Evolutionary conservation across 192 early-diverging fungal species (phyloP).

Genomic region (Chytriomyces confervae): DNA sequence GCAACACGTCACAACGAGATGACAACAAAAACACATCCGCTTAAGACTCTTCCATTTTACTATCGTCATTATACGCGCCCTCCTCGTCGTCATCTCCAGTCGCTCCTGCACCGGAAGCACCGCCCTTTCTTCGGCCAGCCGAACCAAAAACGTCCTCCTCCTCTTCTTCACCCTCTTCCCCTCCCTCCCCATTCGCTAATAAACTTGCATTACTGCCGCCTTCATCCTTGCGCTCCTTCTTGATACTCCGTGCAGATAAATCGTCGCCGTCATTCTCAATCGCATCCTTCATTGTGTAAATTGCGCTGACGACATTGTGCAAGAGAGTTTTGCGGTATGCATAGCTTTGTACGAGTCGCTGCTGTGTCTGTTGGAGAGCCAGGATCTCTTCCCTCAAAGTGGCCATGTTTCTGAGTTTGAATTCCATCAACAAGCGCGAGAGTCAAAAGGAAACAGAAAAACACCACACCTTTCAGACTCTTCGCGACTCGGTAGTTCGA

Average conservation of each 20-base stretch:
- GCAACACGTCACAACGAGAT: no score
- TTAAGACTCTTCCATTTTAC: conserved; percentile 16
- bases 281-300: neutral
- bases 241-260: neutral
- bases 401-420: conserved; percentile 10
- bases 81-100: conserved; percentile 25
- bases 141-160: neutral
- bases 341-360: conserved; percentile 5
- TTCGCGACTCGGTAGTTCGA: conserved; percentile 24
- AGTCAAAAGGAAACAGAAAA: neutral
- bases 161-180: neutral
- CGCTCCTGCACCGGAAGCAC: neutral
- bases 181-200: neutral
- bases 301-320: conserved; percentile 7
- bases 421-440: neutral
- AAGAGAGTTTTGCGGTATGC: conserved; percentile 12
- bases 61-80: conserved; percentile 1
- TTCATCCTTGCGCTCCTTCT: neutral
- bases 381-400: conserved; percentile 8
- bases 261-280: neutral
- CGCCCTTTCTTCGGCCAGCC: neutral
- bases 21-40: neutral
- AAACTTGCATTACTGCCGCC: neutral
- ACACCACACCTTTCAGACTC: conserved; percentile 16
- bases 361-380: neutral